Conservation (phyloP, 352 stramenopile genomes). For the Pythium aquatile region DNA sequence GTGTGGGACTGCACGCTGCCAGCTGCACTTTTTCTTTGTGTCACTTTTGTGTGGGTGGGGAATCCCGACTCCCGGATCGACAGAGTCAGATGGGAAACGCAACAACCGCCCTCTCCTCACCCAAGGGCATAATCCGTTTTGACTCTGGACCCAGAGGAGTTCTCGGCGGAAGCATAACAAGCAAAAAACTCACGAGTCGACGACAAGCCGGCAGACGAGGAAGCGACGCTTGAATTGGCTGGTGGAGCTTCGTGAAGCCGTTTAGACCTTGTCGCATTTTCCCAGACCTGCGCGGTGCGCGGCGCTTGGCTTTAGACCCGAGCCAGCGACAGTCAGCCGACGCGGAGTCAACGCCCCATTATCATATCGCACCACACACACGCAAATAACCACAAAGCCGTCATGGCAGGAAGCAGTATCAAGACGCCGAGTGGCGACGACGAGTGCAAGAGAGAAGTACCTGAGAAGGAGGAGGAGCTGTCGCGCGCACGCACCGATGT, state of each 20-base stretch:
- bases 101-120: neutral
- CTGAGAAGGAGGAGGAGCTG: slow-evolving; percentile 20
- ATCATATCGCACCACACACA: slow-evolving; percentile 1
- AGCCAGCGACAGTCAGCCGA: slow-evolving; percentile 6
- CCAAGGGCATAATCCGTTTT: neutral
- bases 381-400: neutral
- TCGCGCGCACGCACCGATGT: slow-evolving; percentile 32
- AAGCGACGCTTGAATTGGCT: slow-evolving; percentile 12
- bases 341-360: slow-evolving; percentile 5
- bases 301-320: slow-evolving; percentile 1
- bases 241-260: slow-evolving; percentile 5
- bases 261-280: slow-evolving; percentile 5
- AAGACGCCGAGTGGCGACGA: slow-evolving; percentile 14
- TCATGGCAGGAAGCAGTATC: slow-evolving; percentile 12
- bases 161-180: no score
- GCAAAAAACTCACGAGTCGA: neutral
- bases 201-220: slow-evolving; percentile 9
- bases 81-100: slow-evolving; percentile 17
- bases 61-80: neutral
- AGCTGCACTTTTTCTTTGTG: slow-evolving; percentile 10
- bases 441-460: slow-evolving; percentile 4
- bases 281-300: neutral
- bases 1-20: slow-evolving; percentile 2
- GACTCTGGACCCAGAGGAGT: neutral
- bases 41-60: slow-evolving; percentile 14